Evolutionary conservation across 2,329 filamentous ascomycete species (phyloP), one percentile per base, ranked within the genome.

Genomic region (Botrytis tulipae): DNA sequence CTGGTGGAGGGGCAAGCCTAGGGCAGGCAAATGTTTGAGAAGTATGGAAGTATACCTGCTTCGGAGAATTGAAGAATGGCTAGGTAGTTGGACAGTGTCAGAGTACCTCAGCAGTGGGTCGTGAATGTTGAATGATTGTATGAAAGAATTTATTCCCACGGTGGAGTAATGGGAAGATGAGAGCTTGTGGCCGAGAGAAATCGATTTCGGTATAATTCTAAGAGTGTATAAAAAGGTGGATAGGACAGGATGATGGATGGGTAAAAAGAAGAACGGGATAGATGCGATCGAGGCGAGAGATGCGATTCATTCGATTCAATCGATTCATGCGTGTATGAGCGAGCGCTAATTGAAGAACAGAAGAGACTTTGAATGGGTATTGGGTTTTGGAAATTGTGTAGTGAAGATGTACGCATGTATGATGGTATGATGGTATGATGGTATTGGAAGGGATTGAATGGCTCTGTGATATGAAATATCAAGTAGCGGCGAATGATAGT

Each of bases 1-100:
- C 65, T 68, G 44, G 40, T 68, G 65, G 65, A 68, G 65, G 65
- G 48, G 65, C 65, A 68, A 67, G 25, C 16, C 22, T 42, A 22
- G 35, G 46, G 65, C n/a, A 68, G 60, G 61, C 25, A 63, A n/a
- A 68, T 67, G 46, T 37, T 51, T 42, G 32, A 42, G n/a, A 29
- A 57, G 65, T 42, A 32, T 68, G 65, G 37, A 54, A 42, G 42
- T 35, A 66, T 66, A 66, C 62, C 62, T 66, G 62, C 42, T 48
- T 66, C 20, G 29, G 51, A 54, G 25, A 54, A 54, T 54, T 29
- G 51, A 14, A 46, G 42, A 65, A 29, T 63, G 25, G 44, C 63
- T 51, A 35, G 44, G 62, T 25, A 48, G 29, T 14, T 48, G 63
- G 29, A 42, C 9, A 35, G 63, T n/a, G 60, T 10, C n/a, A 40